Percentiles rank a stretch among this genome's conserved stretches.
phyloP scores from a whole-genome alignment of 495 filamentous ascomycete species.

The Cercophora newfieldiana region DNA sequence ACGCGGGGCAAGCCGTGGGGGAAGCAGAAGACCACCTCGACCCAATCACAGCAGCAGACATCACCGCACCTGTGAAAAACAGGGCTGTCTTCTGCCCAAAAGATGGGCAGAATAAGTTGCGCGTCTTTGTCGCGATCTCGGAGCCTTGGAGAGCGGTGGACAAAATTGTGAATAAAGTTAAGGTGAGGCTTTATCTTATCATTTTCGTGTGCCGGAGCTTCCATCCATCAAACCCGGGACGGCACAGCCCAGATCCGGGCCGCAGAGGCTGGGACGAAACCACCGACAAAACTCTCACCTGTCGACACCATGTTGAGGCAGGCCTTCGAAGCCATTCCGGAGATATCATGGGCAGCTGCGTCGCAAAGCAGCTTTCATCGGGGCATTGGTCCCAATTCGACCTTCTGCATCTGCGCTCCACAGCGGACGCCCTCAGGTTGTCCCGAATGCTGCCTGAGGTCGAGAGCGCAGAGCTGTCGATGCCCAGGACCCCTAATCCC shows the following conservation, averaged over 20 bases:
- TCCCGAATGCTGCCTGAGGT: neutral
- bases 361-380: neutral
- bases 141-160: neutral
- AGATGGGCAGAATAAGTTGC: neutral
- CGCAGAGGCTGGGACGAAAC: neutral
- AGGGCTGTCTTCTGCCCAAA: neutral
- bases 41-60: neutral
- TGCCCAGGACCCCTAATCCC: neutral
- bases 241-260: neutral
- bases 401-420: neutral
- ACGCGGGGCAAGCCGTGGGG: constrained; percentile 18
- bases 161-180: neutral
- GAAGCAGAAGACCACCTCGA: neutral
- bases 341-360: neutral
- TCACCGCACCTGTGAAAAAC: no score
- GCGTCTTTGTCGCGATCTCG: neutral
- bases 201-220: neutral
- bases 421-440: neutral
- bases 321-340: neutral
- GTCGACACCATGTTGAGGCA: no score
- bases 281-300: neutral
- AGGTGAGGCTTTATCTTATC: neutral
- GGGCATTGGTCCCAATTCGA: neutral
- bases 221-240: neutral
- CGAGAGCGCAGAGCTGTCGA: neutral